A percentile compares a stretch with the other conserved stretches of the same genome.
These are phyloP conservation scores for Rhytidiadelphus loreus DNA, from an alignment of 225 moss, liverwort and hornwort species.

Conservation along the genomic window DNA sequence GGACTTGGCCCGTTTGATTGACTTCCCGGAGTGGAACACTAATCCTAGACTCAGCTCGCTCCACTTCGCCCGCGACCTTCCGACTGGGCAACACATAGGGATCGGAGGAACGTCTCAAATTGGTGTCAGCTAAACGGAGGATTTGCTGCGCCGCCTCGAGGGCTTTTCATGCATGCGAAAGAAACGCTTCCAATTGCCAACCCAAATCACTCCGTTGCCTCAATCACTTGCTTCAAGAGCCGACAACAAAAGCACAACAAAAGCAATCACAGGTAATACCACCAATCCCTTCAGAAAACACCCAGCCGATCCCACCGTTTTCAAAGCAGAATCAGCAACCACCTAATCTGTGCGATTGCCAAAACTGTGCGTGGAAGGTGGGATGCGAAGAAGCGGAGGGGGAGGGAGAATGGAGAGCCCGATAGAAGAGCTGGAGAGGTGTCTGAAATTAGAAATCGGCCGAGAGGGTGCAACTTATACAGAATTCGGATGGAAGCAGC, in stretches of 20 bases:
- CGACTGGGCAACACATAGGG: constrained; percentile 56
- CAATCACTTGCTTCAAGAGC: not conserved
- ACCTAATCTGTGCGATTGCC: not conserved
- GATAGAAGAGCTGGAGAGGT: not conserved
- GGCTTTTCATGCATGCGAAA: constrained; percentile 20
- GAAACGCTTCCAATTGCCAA: not conserved
- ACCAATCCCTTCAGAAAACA: not conserved
- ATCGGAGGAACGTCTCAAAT: not conserved
- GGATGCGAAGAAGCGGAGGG: not conserved
- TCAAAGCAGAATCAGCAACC: not conserved
- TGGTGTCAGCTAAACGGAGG: constrained; percentile 5
- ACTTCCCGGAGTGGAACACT: constrained; percentile 37
- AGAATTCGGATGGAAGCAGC: not conserved
- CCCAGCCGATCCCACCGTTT: not conserved
- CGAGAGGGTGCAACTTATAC: not conserved
- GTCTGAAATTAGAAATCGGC: constrained; percentile 1
- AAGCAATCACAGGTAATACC: not conserved
- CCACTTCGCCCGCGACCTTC: constrained; percentile 48
- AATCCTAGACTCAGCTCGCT: constrained; percentile 39
- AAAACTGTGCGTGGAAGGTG: not conserved
- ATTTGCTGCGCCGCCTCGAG: not conserved
- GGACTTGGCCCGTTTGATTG: constrained; percentile 28
- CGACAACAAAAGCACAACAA: not conserved
- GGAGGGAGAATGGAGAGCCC: not conserved
- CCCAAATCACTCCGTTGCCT: not conserved